These are phyloP conservation scores for Cercospora sp. DNA, from an alignment of 2,329 filamentous ascomycete genomes.

Conservation along the genomic window DNA sequence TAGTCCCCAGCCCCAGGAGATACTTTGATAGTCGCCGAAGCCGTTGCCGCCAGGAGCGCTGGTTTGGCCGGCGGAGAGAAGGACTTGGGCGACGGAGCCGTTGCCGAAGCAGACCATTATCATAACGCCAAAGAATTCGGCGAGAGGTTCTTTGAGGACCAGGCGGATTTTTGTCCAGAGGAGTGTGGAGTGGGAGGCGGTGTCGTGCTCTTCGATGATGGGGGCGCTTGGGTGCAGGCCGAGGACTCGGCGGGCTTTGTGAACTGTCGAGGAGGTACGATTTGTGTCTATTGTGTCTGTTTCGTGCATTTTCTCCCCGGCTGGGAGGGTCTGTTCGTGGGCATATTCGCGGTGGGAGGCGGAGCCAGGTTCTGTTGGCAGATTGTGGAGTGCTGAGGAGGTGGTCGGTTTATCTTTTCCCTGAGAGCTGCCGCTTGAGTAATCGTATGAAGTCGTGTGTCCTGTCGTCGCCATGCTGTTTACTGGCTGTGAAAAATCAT, in stretches of 20 bases:
- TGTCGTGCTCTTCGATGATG: slow-evolving; percentile 45
- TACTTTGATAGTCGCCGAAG: slow-evolving; percentile 45
- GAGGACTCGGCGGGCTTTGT: slow-evolving; percentile 19
- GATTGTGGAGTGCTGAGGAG: slow-evolving; percentile 9
- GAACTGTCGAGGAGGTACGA: slow-evolving; percentile 13
- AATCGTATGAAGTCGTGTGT: slow-evolving; percentile 3
- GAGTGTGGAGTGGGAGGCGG: slow-evolving; percentile 39
- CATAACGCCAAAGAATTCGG: slow-evolving; percentile 47
- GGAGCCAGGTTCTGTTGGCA: neutral
- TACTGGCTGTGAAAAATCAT: neutral
- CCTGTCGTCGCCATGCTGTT: slow-evolving; percentile 5
- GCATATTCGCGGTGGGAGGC: slow-evolving; percentile 12
- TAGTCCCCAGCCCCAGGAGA: slow-evolving; percentile 54
- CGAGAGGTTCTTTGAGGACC: slow-evolving; percentile 45
- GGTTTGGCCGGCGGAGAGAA: slow-evolving; percentile 41
- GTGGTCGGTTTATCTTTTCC: neutral
- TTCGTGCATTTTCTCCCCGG: slow-evolving; percentile 12
- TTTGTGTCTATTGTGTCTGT: slow-evolving; percentile 9
- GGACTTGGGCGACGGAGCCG: slow-evolving; percentile 47
- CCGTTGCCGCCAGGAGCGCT: slow-evolving; percentile 46
- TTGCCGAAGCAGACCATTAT: slow-evolving; percentile 49
- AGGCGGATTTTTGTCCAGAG: slow-evolving; percentile 42
- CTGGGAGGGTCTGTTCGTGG: slow-evolving; percentile 14
- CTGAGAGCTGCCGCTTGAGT: neutral
- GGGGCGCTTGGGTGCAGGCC: slow-evolving; percentile 46